Percentiles rank a stretch among this genome's conserved stretches.
phyloP scores from a whole-genome alignment of 129 eudicot species.

The Apium graveolens region DNA sequence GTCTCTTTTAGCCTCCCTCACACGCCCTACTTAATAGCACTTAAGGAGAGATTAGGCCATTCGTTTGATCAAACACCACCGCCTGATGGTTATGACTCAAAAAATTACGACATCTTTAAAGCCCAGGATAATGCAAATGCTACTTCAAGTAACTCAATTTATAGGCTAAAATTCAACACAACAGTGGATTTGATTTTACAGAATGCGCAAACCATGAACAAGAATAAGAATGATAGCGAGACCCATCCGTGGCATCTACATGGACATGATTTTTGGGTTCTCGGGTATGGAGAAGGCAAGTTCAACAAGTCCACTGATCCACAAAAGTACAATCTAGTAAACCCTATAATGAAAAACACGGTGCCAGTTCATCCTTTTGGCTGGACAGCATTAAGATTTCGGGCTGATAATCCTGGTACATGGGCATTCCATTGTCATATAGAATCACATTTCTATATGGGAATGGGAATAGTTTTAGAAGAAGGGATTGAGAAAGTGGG shows the following conservation, averaged over 20 bases:
- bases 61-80: conserved; percentile 53
- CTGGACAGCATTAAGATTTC: conserved; percentile 83
- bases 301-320: conserved; percentile 46
- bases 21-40: conserved; percentile 72
- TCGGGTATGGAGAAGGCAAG: conserved; percentile 78
- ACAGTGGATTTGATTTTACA: conserved; percentile 72
- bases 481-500: conserved; percentile 67
- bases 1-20: conserved; percentile 64
- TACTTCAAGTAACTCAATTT: conserved; percentile 41
- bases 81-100: conserved; percentile 37
- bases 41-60: conserved; percentile 38
- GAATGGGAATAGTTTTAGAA: conserved; percentile 86
- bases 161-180: conserved; percentile 46
- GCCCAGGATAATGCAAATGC: conserved; percentile 33
- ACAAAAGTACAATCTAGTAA: conserved; percentile 42
- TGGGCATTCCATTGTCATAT: conserved; percentile 97
- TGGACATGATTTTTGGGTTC: conserved; percentile 95
- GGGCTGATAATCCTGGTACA: conserved; percentile 85
- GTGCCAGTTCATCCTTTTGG: conserved; percentile 69
- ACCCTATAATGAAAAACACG: conserved; percentile 83
- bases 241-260: conserved; percentile 96
- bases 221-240: conserved; percentile 37
- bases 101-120: conserved; percentile 36
- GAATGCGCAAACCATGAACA: conserved; percentile 53
- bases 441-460: conserved; percentile 79